Evolutionary conservation across 805 yeast genomes (phyloP), one percentile per base, ranked within the genome.

Genomic region (Dipodascopsis uninucleata): DNA sequence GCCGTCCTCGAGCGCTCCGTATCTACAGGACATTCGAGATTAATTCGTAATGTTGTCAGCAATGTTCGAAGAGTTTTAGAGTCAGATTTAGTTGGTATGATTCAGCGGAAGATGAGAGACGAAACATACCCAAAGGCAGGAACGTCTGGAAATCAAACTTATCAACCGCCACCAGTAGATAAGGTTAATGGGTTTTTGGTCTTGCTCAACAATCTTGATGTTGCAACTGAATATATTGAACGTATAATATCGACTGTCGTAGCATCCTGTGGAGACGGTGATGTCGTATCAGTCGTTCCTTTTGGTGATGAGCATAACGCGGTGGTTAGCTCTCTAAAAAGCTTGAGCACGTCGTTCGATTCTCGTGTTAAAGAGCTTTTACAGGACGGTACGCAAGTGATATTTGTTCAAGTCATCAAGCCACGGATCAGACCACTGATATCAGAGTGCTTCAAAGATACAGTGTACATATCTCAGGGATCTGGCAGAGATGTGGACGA

Each of bases 131-230:
- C 72, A 44, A 69, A 38, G 24, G 46, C 43, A 10, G 46, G 48
- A 6, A 39, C 43, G 7, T 24, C 55, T 7, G 31, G 43, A 18
- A 31, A 41, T 4, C 31, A 43, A 10, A 28, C 43, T 18, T 45
- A 45, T n/a, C 41, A 44, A 6, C 14, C 37, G 20, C 55, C 55
- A 20, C 55, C 55, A 5, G 47, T 46, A 8, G 57, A 54, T 22
- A 43, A 50, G 29, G 53, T 56, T 9, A 49, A 45, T 17, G 47
- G 75, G 12, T 88, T 78, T 59, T 66, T 87, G 31, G 67, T 85
- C 1, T 76, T 82, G 47, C 67, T 88, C 47, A 89, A 90, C 63
- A 81, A 94, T 1, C 69, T 88, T 3, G 78, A 82, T 8, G 66
- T 81, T 33, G 79, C 84, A 20, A 72, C 75, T 18, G 71, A 68